phyloP scores from a whole-genome alignment of 176 grass and related monocot genomes.

The Eremochloa ophiuroides region DNA sequence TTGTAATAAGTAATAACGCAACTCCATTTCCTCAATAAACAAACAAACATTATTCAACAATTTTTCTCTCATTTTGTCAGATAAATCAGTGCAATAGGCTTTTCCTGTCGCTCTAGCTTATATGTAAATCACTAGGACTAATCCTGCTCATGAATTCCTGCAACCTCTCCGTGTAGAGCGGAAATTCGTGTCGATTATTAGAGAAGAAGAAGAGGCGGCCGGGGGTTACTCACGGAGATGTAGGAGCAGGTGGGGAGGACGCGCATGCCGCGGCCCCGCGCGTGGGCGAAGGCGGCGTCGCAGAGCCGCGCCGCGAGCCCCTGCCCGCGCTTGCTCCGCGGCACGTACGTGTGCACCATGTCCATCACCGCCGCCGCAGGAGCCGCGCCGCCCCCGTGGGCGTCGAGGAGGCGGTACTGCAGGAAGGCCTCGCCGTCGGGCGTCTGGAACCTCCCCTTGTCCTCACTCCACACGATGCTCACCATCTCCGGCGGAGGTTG shows the following conservation, averaged over 20 bases:
- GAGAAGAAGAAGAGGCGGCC: no score
- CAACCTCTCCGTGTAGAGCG: no score
- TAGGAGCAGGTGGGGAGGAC: slow-evolving; percentile 85
- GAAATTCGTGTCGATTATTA: no score
- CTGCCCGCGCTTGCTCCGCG: slow-evolving; percentile 67
- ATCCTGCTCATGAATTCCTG: not conserved
- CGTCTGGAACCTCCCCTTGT: slow-evolving; percentile 60
- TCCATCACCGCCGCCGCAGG: slow-evolving; percentile 42
- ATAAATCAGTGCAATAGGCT: not conserved
- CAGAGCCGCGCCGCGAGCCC: slow-evolving; percentile 74
- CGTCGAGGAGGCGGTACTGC: slow-evolving; percentile 49
- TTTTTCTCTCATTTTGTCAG: not conserved
- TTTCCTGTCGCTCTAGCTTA: not conserved
- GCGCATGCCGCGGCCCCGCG: slow-evolving; percentile 31
- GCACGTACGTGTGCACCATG: slow-evolving; percentile 84
- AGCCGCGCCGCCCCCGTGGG: not conserved
- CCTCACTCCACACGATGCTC: slow-evolving; percentile 64
- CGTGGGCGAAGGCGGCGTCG: slow-evolving; percentile 69
- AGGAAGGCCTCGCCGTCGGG: slow-evolving; percentile 66
- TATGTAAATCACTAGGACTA: no score
- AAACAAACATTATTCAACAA: no score
- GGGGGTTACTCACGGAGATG: slow-evolving; percentile 63
- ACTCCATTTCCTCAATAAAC: no score
- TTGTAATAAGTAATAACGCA: no score
- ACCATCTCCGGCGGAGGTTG: not conserved